These are phyloP conservation scores for Flammula alnicola DNA, from an alignment of 1,284 basidiomycete species.

Conservation along the genomic window DNA sequence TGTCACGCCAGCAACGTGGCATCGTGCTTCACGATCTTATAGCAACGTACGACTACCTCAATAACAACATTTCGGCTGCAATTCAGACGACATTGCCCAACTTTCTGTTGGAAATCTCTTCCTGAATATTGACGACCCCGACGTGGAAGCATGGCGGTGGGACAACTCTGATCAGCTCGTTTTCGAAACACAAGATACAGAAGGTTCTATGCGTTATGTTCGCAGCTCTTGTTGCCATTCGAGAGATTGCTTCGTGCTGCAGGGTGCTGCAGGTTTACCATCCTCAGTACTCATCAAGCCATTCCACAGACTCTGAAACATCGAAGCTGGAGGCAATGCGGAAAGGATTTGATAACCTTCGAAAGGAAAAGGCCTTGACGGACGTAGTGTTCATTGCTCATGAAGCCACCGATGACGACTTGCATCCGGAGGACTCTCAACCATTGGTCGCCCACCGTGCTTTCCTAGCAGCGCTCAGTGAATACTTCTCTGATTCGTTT, in stretches of 20 bases:
- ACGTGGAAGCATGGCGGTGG: constrained; percentile 21
- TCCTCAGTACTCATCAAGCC: constrained; percentile 13
- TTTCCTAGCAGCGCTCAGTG: constrained; percentile 25
- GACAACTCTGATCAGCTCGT: constrained; percentile 21
- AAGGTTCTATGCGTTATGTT: constrained; percentile 21
- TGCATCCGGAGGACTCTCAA: not conserved
- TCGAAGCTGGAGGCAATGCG: constrained; percentile 17
- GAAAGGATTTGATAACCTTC: constrained; percentile 21
- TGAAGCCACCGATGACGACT: not conserved
- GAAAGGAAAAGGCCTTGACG: constrained; percentile 15
- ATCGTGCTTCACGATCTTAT: constrained; percentile 23
- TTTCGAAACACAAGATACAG: constrained; percentile 22
- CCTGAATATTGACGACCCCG: constrained; percentile 26
- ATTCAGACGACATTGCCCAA: constrained; percentile 2
- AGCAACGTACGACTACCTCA: constrained; percentile 22
- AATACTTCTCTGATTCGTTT: constrained; percentile 23
- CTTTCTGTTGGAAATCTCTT: constrained; percentile 17
- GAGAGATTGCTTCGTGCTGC: constrained; percentile 15
- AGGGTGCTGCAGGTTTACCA: constrained; percentile 24
- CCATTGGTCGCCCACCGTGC: constrained; percentile 25
- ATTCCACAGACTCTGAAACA: constrained; percentile 5
- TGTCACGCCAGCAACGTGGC: constrained; percentile 9
- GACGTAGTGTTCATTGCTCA: constrained; percentile 22
- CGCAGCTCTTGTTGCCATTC: constrained; percentile 19
- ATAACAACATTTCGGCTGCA: constrained; percentile 7